Evolutionary conservation across 352 stramenopile species (phyloP), one percentile per base, ranked within the genome.

Genomic region (Globisporangium ultimum): DNA sequence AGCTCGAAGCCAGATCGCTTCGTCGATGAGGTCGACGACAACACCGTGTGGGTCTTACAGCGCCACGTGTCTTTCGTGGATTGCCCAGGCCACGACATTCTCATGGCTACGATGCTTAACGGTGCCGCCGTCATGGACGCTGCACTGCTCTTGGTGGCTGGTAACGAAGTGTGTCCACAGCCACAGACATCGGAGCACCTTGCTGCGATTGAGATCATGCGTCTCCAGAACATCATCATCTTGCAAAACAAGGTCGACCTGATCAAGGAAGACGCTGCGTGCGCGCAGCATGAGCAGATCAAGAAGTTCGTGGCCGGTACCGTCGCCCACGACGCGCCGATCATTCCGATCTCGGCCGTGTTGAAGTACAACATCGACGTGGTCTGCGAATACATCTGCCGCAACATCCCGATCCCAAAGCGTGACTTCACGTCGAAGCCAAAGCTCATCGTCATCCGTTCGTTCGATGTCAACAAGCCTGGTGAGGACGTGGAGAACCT

Each of bases 61-160:
- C 92, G 98, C 61, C 98, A 99, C 74, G 93, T 99, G 34, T 98
- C 91, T 50, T 99, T 99, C 70, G 98, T 99, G 7, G 98, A 99
- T 78, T 99, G 98, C 86, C 98, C 98, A 15, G 98, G 98, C 58
- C 98, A 99, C 87, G 98, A 99, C 77, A 99, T 99, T 89, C 91
- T 99, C 63, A 99, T 99, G 98, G 98, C 98, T 45, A 99, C 98
- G 70, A 99, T 99, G 98, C 87, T 99, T 24, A 99, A 99, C 89
- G 98, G 98, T 66, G 98, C 98, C 3, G 98, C 98, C 36, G 98
- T 99, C 64, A 99, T 99, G 98, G 98, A 99, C 75, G 98, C 97
- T 42, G 97, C 98, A 3, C 82, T 99, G 46, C 82, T 99, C 40
- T 77, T 99, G 21, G 97, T 99, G 15, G 98, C 97, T 3, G 96